Evolutionary conservation across 495 filamentous ascomycete genomes (phyloP).

Genomic region (Talaromyces adpressus): DNA sequence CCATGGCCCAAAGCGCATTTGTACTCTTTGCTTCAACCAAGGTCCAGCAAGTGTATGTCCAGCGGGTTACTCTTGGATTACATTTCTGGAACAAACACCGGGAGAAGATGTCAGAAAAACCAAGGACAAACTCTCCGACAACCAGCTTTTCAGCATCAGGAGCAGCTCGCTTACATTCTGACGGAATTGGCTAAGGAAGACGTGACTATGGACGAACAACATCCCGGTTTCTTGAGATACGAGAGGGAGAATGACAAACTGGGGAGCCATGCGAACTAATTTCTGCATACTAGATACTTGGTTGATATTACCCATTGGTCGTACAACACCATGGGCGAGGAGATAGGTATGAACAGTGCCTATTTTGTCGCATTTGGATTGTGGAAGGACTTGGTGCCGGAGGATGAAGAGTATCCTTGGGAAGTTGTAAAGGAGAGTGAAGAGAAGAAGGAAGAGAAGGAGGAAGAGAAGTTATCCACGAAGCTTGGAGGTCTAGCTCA

Average conservation of each 20-base stretch:
- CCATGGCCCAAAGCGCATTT: background rate
- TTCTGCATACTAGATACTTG: background rate
- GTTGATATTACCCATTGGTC: background rate
- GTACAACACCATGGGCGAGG: background rate
- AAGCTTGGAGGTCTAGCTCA: too few species aligned
- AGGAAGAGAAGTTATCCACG: too few species aligned
- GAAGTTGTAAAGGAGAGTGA: too few species aligned
- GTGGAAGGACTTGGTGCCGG: background rate
- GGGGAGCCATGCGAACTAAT: too few species aligned
- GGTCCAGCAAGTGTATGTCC: background rate
- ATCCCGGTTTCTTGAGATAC: background rate
- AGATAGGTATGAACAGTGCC: background rate
- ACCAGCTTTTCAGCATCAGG: background rate
- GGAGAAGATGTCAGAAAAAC: background rate
- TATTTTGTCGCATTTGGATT: background rate
- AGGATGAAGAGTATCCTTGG: background rate
- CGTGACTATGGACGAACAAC: background rate
- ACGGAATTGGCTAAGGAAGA: background rate
- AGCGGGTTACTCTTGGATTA: background rate
- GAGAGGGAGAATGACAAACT: background rate
- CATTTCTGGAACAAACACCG: background rate
- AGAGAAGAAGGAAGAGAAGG: too few species aligned
- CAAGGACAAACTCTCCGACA: background rate
- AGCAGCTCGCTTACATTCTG: background rate
- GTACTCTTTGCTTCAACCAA: background rate